These are phyloP conservation scores for Cladobotryum protrusum DNA, from an alignment of 2,329 filamentous ascomycete species.

Conservation along the genomic window DNA sequence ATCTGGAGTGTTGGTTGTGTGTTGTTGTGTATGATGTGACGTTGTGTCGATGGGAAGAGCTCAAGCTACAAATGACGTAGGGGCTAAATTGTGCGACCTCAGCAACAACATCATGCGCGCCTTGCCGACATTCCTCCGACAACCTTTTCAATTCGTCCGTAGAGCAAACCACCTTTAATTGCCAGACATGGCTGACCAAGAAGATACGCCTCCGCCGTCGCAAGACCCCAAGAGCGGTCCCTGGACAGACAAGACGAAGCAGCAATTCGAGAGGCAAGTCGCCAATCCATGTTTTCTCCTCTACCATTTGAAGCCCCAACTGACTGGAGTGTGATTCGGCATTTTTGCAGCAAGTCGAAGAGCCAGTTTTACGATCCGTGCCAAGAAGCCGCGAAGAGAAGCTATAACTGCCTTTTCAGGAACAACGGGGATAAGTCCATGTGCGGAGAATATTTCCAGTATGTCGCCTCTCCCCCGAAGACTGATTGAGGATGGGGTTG, in stretches of 20 bases:
- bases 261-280: slow-evolving; percentile 58
- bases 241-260: slow-evolving; percentile 54
- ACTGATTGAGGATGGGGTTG: neutral
- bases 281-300: neutral
- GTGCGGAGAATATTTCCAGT: slow-evolving; percentile 97
- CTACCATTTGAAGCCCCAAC: neutral
- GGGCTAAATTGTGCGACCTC: neutral
- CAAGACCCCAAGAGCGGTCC: slow-evolving; percentile 29
- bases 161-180: neutral
- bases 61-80: neutral
- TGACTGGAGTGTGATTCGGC: neutral
- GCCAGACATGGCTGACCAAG: neutral
- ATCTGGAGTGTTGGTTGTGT: neutral
- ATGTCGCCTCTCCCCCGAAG: slow-evolving; percentile 28
- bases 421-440: slow-evolving; percentile 84
- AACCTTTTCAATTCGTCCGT: neutral
- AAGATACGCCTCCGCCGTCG: slow-evolving; percentile 16
- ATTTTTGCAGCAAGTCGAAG: slow-evolving; percentile 63
- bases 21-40: neutral
- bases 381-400: slow-evolving; percentile 81
- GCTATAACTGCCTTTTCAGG: slow-evolving; percentile 80
- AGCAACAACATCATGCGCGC: neutral
- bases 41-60: neutral
- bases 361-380: slow-evolving; percentile 95
- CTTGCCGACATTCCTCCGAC: slow-evolving; percentile 16